A percentile compares a stretch with the other conserved stretches of the same genome.
Evolutionary conservation across 1,284 basidiomycete species (phyloP).

Genomic region (Naganishia sp.): DNA sequence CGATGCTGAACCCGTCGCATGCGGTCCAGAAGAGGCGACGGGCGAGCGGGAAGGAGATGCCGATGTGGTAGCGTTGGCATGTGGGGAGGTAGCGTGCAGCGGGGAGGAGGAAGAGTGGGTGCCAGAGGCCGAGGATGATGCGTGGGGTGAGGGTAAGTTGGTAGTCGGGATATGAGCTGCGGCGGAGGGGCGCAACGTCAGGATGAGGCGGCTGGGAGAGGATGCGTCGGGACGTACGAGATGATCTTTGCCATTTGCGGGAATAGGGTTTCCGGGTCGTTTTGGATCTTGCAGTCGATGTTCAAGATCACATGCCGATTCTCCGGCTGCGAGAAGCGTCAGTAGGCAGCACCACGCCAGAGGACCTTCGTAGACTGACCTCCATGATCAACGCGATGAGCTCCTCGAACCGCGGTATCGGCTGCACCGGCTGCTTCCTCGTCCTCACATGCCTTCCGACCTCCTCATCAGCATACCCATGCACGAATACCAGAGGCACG

Average conservation of each 20-base stretch:
- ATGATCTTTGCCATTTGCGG: conserved; percentile 80
- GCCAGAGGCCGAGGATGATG: conserved; percentile 84
- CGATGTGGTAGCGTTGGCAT: conserved; percentile 84
- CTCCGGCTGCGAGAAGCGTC: conserved; percentile 62
- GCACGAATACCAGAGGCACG: no score
- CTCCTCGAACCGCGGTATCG: conserved; percentile 82
- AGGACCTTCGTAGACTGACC: conserved; percentile 37
- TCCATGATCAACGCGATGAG: conserved; percentile 78
- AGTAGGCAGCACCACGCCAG: not conserved
- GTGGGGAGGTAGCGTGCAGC: conserved; percentile 73
- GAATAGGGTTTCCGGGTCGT: conserved; percentile 86
- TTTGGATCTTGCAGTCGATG: conserved; percentile 84
- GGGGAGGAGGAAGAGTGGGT: conserved; percentile 80
- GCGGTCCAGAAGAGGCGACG: conserved; percentile 89
- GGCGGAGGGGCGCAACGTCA: not conserved
- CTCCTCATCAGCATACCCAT: not conserved
- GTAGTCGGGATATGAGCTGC: conserved; percentile 67
- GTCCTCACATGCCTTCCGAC: conserved; percentile 66
- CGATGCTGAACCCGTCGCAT: conserved; percentile 85
- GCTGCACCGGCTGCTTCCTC: conserved; percentile 75
- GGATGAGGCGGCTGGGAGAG: not conserved
- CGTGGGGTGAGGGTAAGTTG: conserved; percentile 80
- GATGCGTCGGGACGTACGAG: conserved; percentile 42
- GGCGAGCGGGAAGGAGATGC: conserved; percentile 67
- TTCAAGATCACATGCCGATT: conserved; percentile 83